Base-by-base conservation (phyloP, 306 rosid species). In the Castanea crenata region DNA sequence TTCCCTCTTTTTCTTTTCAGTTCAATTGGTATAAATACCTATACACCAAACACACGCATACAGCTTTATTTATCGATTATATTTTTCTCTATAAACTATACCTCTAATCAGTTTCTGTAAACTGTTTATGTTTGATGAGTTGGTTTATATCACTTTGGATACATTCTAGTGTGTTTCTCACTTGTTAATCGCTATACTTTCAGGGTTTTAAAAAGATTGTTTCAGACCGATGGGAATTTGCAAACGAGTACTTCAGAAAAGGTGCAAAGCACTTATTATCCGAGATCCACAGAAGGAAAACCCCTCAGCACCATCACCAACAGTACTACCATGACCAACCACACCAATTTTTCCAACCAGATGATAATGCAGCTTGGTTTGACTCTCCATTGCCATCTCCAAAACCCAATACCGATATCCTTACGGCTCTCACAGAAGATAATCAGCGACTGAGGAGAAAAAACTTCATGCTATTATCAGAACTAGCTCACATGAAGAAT, bases 191-290 rank as follows among this genome's bases (percentile, higher is more conserved):
- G n/a, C 34, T 20, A 61, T 65, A 61, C 0, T 71, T 75, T 57
- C 80, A 92, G 97, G 97, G 97, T 13, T 92, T 92, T 87, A 92
- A 90, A 83, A 92, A 92, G 81, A 83, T 87, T 31, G 97, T 88
- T 15, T 88, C 97, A 54, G 95, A 92, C 69, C 86, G 97, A 69
- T 92, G 97, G 97, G 97, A 92, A 71, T 92, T 92, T 67, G 89
- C 95, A 68, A 92, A 92, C 71, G 95, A 92, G 46, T 84, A 84
- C 75, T 92, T 92, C 89, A 92, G 75, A 76, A 92, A 82, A 90
- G 97, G 97, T 80, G 88, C 88, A 7, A 87, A 85, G 63, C 88
- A 89, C 49, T 82, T 90, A 14, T 38, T 92, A 31, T 81, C 86
- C 35, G 92, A 87, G 82, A 92, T 92, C 81, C 97, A 92, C 34